A percentile compares a stretch with the other conserved stretches of the same genome.
These are phyloP conservation scores for Gracilaria domingensis DNA, from an alignment of 23 red algal genomes.

Conservation along the genomic window DNA sequence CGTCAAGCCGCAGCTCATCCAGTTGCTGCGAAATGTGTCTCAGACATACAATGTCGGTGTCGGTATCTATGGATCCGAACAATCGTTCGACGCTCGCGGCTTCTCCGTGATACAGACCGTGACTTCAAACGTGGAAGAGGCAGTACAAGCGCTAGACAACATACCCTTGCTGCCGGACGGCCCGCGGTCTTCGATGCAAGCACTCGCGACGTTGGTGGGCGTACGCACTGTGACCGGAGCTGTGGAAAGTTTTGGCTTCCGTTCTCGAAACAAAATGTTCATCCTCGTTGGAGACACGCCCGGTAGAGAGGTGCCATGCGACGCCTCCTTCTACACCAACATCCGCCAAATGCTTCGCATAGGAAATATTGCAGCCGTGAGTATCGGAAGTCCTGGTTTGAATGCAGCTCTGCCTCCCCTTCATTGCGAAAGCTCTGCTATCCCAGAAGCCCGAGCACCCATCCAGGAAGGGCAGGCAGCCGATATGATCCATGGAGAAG, in stretches of 20 bases:
- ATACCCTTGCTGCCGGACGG: slow-evolving; percentile 2
- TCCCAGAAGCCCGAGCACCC: not conserved
- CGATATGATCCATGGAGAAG: not conserved
- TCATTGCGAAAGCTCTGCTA: not conserved
- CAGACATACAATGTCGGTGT: not conserved
- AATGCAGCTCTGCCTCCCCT: not conserved
- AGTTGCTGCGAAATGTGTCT: not conserved
- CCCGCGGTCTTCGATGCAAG: not conserved
- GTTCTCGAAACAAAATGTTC: slow-evolving; percentile 4
- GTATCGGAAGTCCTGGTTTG: not conserved
- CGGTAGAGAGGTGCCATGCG: not conserved
- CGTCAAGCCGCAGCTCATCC: not conserved
- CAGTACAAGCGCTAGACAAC: not conserved
- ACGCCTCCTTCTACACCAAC: not conserved
- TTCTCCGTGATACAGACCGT: not conserved
- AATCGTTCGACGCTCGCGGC: slow-evolving; percentile 7
- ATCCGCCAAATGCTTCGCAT: not conserved
- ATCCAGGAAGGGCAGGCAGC: not conserved
- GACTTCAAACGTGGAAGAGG: not conserved
- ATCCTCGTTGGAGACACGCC: slow-evolving; percentile 1
- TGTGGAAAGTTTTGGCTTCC: not conserved
- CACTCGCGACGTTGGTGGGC: not conserved
- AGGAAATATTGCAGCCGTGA: not conserved
- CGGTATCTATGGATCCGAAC: slow-evolving; percentile 17
- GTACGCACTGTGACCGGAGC: not conserved